Evolutionary conservation across 2,329 filamentous ascomycete species (phyloP), one percentile per base, ranked within the genome.

Genomic region (Alternaria solani): DNA sequence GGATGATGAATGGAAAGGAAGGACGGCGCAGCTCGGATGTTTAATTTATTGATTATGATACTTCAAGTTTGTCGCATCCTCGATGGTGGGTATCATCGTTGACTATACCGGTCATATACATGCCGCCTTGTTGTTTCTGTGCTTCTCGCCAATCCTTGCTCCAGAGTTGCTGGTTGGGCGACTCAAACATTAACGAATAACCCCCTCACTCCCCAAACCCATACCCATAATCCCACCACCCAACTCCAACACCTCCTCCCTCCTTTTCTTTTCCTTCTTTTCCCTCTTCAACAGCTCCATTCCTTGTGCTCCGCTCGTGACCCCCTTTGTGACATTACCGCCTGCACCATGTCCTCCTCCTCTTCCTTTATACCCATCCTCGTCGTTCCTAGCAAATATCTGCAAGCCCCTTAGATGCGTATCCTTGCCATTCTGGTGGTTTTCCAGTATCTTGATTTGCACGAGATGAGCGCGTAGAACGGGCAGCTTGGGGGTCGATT

Each of bases 361-460:
- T 26, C 54, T 7, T 11, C 30, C 23, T 20, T 36, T 28, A 18
- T 39, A 46, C 51, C 63, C 16, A 14, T 57, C 58, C 25, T 76
- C 75, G 7, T 70, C 69, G 46, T 84, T 83, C 52, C 75, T 69
- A 4, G 87, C 85, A 72, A 89, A 99, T 9, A 98, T 90, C 81
- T 97, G 96, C 78, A 99, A 86, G 2, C 93, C 94, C 16, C 95
- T 87, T 25, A 99, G 86, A 82, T 99, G 95, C n/a, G 95, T 99
- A 77, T 99, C 95, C 78, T 99, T 99, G 65, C 95, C 95, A 77
- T 99, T 99, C 80, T 99, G 95, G 78, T 99, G 95, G 75, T 99
- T 99, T 81, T 98, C 95, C 52, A 94, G 86, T 49, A 99, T 90
- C 67, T 91, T 89, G 73, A 98, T 89, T 78, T 98, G 94, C 28